phyloP scores from a whole-genome alignment of 139 green algal species.

The Closterium sp. region DNA sequence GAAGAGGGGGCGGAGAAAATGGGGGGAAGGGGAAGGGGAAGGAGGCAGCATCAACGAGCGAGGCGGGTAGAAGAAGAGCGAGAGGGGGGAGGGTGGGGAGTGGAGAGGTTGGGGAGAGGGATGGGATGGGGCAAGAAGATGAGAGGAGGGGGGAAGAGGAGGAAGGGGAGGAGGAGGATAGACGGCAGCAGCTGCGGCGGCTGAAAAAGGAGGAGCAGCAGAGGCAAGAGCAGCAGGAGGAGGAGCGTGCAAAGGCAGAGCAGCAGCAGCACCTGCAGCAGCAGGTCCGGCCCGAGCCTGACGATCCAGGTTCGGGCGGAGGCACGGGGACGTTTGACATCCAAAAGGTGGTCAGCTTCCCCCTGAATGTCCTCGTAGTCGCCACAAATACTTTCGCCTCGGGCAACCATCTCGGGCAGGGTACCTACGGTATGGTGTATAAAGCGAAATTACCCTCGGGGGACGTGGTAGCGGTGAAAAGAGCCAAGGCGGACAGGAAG shows the following conservation, averaged over 20 bases:
- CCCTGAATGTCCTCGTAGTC: not conserved
- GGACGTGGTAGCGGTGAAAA: conserved; percentile 1
- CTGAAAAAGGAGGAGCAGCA: not conserved
- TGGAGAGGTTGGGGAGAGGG: not conserved
- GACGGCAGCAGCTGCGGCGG: not conserved
- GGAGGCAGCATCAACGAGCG: not conserved
- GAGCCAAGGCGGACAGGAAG: conserved; percentile 3
- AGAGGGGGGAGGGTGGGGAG: too few species aligned
- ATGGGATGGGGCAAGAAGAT: not conserved
- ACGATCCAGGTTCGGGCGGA: not conserved
- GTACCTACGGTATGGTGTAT: conserved; percentile 6
- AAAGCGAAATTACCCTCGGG: not conserved
- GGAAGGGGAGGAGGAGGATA: not conserved
- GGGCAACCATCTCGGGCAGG: conserved; percentile 1
- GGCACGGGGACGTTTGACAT: not conserved
- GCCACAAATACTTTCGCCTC: not conserved
- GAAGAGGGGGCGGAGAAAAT: not conserved
- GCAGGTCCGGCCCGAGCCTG: not conserved
- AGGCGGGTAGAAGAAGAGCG: not conserved
- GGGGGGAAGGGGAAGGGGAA: not conserved
- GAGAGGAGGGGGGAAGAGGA: not conserved
- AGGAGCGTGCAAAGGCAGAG: too few species aligned
- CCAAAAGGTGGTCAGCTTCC: not conserved
- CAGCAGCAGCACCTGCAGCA: not conserved
- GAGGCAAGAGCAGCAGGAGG: not conserved